Conservation (phyloP, 345 rosid species). For the Crucihimalaya himalaica region DNA sequence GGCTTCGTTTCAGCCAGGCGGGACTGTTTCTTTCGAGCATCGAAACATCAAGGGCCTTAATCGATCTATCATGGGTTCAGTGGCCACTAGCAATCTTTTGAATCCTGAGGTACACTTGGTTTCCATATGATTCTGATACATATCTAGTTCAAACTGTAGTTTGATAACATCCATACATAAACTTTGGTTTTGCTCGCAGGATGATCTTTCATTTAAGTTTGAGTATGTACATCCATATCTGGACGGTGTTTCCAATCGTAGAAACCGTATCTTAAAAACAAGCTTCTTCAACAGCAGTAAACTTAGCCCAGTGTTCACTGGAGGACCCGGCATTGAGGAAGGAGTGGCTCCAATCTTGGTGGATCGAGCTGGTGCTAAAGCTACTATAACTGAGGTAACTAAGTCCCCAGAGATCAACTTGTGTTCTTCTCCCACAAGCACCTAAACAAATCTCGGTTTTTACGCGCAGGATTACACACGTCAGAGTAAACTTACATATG, state of each 20-base stretch:
- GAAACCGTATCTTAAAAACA: slow-evolving; percentile 74
- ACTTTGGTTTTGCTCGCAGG: slow-evolving; percentile 45
- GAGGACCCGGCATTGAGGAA: slow-evolving; percentile 95
- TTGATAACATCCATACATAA: neutral
- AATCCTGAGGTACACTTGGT: slow-evolving; percentile 66
- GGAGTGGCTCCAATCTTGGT: slow-evolving; percentile 92
- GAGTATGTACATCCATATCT: slow-evolving; percentile 96
- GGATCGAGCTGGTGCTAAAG: slow-evolving; percentile 89
- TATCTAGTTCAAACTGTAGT: neutral
- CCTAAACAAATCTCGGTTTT: neutral
- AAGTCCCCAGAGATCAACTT: neutral
- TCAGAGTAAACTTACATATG: slow-evolving; percentile 94
- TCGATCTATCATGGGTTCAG: slow-evolving; percentile 85
- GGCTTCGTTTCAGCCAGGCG: slow-evolving; percentile 93
- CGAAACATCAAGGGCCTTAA: slow-evolving; percentile 86
- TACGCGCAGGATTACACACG: slow-evolving; percentile 77
- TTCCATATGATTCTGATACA: neutral
- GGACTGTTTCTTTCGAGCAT: slow-evolving; percentile 90
- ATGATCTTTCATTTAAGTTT: slow-evolving; percentile 95
- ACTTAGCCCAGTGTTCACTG: slow-evolving; percentile 94
- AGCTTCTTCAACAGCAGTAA: slow-evolving; percentile 94
- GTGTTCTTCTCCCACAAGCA: slow-evolving; percentile 2
- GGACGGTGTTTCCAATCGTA: slow-evolving; percentile 73
- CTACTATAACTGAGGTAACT: slow-evolving; percentile 86
- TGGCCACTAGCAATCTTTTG: slow-evolving; percentile 88